Base-by-base conservation (phyloP, 2,329 filamentous ascomycete genomes). In the Fusarium sp. region DNA sequence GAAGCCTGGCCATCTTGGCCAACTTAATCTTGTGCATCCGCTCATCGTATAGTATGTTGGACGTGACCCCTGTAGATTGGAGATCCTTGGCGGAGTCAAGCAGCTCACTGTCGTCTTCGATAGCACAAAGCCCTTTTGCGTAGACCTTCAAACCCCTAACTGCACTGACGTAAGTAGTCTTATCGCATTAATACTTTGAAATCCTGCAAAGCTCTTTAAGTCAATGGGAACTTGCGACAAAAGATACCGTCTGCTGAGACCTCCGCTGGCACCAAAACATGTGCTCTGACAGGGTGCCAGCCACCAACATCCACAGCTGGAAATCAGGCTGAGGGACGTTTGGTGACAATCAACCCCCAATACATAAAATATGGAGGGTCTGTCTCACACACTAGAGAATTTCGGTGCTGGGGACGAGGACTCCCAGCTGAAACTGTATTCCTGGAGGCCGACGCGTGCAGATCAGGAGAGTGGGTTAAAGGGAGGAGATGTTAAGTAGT, bases 401-500 rank as follows among this genome's bases (percentile, higher is more conserved):
- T 10, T 23, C 10, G 27, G n/a, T 21, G 25, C 48, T 35, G 29
- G 52, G 39, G 42, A 44, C 23, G n/a, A 42, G 11, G 10, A 21
- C 9, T 37, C 38, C 38, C 16, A 60, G 42, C 60, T 48, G 37
- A 51, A 31, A 35, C 19, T 35, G 27, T 41, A 25, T 62, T 39
- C n/a, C n/a, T 62, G 45, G 45, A 25, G 27, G 57, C 38, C 42
- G 7, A 27, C 23, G 25, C 39, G 16, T 61, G n/a, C 33, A 52
- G 25, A 23, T 23, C 16, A 51, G 41, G 16, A 19, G 39, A 45
- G 57, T 64, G 61, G 57, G 57, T 64, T 27, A 10, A 39, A 52
- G 61, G 33, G 58, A 18, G 57, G 23, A 15, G 19, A 44, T 38
- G 33, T 63, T 64, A 64, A 64, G 61, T 62, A 64, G 38, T 39